Evolutionary conservation across 306 rosid species (phyloP).

Genomic region (Cercis canadensis): DNA sequence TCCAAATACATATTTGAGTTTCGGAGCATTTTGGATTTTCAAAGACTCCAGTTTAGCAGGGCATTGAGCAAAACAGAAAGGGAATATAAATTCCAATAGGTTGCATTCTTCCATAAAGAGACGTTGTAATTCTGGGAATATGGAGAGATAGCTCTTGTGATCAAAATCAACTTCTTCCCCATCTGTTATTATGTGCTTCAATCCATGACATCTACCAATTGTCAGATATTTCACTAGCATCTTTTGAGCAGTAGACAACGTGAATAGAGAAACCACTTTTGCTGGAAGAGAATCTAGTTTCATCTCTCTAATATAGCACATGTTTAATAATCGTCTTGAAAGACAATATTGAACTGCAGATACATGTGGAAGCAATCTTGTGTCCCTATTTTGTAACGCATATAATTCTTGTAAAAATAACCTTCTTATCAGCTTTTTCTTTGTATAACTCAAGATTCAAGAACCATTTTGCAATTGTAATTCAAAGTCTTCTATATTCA

Average conservation of each 20-base stretch:
- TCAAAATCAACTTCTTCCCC: background rate
- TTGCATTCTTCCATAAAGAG: background rate
- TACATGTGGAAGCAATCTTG: too few species aligned
- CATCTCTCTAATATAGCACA: background rate
- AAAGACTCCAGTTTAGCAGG: background rate
- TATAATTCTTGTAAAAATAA: too few species aligned
- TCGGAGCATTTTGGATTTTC: background rate
- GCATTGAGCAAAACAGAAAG: background rate
- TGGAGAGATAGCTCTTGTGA: background rate
- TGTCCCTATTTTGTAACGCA: too few species aligned
- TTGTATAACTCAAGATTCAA: too few species aligned
- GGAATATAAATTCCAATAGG: background rate
- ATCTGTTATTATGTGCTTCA: background rate
- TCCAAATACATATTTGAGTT: background rate
- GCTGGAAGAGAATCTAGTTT: too few species aligned
- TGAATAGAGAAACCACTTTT: too few species aligned
- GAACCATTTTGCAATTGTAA: too few species aligned
- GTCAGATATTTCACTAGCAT: background rate
- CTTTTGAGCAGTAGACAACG: background rate
- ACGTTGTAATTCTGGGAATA: background rate
- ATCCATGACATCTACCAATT: background rate
- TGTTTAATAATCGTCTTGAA: too few species aligned
- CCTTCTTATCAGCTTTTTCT: too few species aligned
- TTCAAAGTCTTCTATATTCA: too few species aligned
- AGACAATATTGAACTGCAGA: too few species aligned